Percentiles rank a stretch among this genome's conserved stretches.
Conservation (phyloP, 1,284 basidiomycete genomes). For the Chalciporus sp. region DNA sequence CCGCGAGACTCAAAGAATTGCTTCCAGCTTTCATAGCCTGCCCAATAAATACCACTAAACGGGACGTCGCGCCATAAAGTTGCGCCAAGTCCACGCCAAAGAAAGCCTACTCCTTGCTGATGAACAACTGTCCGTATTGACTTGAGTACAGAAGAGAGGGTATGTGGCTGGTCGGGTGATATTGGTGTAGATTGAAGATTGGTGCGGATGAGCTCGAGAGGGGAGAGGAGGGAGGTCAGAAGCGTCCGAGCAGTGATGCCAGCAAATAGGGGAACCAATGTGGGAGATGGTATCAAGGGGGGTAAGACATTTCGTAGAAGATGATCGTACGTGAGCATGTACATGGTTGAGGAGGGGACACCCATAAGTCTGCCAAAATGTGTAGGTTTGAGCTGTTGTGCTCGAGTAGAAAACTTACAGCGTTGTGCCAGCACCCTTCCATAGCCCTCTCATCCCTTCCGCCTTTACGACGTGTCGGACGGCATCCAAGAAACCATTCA, state of each 20-base stretch:
- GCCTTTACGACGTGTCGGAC: constrained; percentile 75
- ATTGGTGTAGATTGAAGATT: constrained; percentile 87
- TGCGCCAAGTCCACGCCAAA: constrained; percentile 91
- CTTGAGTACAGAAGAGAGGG: constrained; percentile 67
- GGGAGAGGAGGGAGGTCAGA: constrained; percentile 83
- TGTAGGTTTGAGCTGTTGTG: constrained; percentile 19
- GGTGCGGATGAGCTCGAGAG: constrained; percentile 92
- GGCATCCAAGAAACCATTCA: constrained; percentile 82
- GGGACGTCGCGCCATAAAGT: constrained; percentile 98
- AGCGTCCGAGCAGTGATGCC: constrained; percentile 83
- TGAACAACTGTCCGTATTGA: constrained; percentile 66
- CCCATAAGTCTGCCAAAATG: constrained; percentile 71
- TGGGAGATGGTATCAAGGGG: constrained; percentile 53
- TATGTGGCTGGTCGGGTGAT: constrained; percentile 68
- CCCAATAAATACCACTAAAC: constrained; percentile 94
- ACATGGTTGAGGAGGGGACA: constrained; percentile 90
- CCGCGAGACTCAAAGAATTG: constrained; percentile 51
- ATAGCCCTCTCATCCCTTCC: constrained; percentile 79
- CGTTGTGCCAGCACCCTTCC: constrained; percentile 89
- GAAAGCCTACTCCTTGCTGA: constrained; percentile 64
- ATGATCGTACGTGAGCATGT: constrained; percentile 97
- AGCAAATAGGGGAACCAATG: constrained; percentile 77
- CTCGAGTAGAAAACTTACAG: constrained; percentile 54
- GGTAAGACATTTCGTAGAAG: constrained; percentile 70
- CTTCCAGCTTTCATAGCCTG: constrained; percentile 73